Evolutionary conservation across 1,139 yeast genomes (phyloP), one percentile per base, ranked within the genome.

Genomic region (Insectozyma bohioensis): DNA sequence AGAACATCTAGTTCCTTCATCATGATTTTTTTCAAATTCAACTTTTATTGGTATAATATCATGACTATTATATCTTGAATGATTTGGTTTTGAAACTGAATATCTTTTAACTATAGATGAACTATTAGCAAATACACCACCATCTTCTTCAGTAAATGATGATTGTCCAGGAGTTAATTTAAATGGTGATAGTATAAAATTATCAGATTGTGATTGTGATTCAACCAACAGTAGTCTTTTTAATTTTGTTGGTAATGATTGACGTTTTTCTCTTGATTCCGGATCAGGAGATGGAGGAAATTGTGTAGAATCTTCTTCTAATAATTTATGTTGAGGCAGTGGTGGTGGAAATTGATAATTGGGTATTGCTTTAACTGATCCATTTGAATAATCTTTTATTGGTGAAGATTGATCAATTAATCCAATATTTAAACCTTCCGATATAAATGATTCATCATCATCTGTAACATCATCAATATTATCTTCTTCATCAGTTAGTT

Each of bases 1-100:
- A 0, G 60, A 44, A 28, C 60, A 52, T 33, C 69, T 44, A 21
- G 48, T 41, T 7, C 46, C 38, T 17, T 36, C 34, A 12, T 44
- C 53, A 10, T 22, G 12, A 5, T 33, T 26, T 17, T 35, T 25
- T 44, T 69, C 75, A 47, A 69, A 69, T 43, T 69, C 75, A 9
- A 69, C 75, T 42, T 58, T 62, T 11, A 69, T 66, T 1, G 74
- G 74, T 12, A 69, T 49, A 16, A 68, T 56, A 42, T 68, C 75
- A 46, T 68, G 72, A 36, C 72, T 63, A 40, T 63, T 68, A 44
- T 63, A 67, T 13, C 75, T 51, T 9, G 61, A 56, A 42, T 69
- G 75, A 20, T 49, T 49, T 6, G 67, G 65, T 37, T 58, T 63
- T 16, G 58, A 40, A 12, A 46, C 40, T 11, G 67, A 56, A 39